These are phyloP conservation scores for Aspergillus sp. DNA, from an alignment of 2,329 filamentous ascomycete genomes.

Conservation along the genomic window DNA sequence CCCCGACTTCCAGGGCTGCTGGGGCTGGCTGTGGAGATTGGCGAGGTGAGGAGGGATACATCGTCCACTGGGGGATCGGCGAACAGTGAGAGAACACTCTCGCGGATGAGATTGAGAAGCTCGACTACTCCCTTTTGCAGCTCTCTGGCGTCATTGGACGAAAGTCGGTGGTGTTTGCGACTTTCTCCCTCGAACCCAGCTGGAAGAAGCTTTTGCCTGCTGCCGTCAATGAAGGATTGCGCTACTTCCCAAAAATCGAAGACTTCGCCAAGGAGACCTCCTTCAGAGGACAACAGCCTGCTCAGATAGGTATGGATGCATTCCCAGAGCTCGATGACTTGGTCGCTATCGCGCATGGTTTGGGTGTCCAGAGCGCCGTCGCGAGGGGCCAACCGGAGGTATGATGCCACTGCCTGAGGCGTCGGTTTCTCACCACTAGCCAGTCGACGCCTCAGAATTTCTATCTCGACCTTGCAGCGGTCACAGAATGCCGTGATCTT, in stretches of 20 bases:
- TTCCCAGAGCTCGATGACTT: constrained; percentile 91
- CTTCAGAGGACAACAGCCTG: constrained; percentile 69
- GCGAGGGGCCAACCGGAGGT: constrained; percentile 72
- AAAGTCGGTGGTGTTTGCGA: constrained; percentile 76
- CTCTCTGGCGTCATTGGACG: constrained; percentile 67
- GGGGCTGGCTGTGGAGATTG: constrained; percentile 67
- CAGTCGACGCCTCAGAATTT: constrained; percentile 80
- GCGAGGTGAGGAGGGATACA: constrained; percentile 82
- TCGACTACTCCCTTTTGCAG: constrained; percentile 78
- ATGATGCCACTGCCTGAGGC: constrained; percentile 68
- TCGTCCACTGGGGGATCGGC: constrained; percentile 87
- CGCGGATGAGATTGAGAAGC: constrained; percentile 78
- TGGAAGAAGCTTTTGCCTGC: constrained; percentile 76
- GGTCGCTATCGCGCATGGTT: constrained; percentile 71
- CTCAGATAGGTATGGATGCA: constrained; percentile 75
- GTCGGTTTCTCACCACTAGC: constrained; percentile 72
- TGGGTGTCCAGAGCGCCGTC: constrained; percentile 64
- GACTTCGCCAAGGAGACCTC: constrained; percentile 84
- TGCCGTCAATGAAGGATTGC: constrained; percentile 85
- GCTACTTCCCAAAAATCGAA: constrained; percentile 93
- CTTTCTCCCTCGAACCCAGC: constrained; percentile 81
- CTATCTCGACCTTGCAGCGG: constrained; percentile 86
- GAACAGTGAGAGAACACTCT: constrained; percentile 80
- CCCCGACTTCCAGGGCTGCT: constrained; percentile 60
- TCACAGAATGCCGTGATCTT: constrained; percentile 81